Percentiles rank a stretch among this genome's conserved stretches.
phyloP scores from a whole-genome alignment of 2,329 filamentous ascomycete genomes.

The Aspergillus jensenii region DNA sequence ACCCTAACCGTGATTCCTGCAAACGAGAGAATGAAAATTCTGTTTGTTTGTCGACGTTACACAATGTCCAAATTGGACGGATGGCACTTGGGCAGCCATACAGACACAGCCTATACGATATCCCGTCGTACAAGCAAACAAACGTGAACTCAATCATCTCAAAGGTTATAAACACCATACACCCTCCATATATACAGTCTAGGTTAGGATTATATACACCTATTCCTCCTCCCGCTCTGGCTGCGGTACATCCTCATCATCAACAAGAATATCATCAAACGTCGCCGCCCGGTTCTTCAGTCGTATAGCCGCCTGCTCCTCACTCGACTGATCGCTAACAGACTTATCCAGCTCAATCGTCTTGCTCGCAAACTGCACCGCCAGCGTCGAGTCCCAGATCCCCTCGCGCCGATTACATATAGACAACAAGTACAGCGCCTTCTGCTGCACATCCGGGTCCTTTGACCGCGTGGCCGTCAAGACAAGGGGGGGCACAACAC shows the following conservation, averaged over 20 bases:
- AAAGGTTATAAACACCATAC: too few relatives aligned
- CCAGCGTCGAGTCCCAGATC: slow-evolving; percentile 12
- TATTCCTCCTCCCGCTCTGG: neutral
- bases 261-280: slow-evolving; percentile 8
- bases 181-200: neutral
- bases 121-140: too few relatives aligned
- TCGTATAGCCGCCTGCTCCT: neutral
- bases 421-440: slow-evolving; percentile 4
- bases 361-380: slow-evolving; percentile 1
- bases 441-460: slow-evolving; percentile 4
- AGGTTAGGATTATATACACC: neutral
- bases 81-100: too few relatives aligned
- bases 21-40: too few relatives aligned
- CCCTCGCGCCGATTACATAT: slow-evolving; percentile 15
- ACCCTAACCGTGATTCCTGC: too few relatives aligned
- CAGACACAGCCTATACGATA: too few relatives aligned
- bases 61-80: too few relatives aligned
- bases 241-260: neutral
- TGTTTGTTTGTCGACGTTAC: too few relatives aligned
- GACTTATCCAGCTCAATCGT: neutral
- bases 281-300: slow-evolving; percentile 2
- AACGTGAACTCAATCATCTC: too few relatives aligned
- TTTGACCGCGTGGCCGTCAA: slow-evolving; percentile 9
- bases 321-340: neutral
- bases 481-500: slow-evolving; percentile 11